Conservation (phyloP, 2,329 filamentous ascomycete species). For the Colletotrichum melonis region DNA sequence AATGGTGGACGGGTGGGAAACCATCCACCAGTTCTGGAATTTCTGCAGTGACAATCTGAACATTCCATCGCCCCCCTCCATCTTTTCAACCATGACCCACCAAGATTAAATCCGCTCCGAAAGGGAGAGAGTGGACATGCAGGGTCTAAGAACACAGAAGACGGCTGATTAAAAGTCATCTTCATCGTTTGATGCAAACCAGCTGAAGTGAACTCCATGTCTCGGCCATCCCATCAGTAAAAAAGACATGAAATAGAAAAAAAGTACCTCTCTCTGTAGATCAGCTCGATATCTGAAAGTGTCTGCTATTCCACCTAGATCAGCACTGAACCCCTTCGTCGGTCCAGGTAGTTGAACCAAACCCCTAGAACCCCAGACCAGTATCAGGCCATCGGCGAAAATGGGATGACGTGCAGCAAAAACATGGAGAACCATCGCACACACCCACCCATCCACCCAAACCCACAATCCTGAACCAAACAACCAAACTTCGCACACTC, state of each 20-base stretch:
- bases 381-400: background rate
- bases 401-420: conserved; percentile 32
- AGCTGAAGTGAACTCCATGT: background rate
- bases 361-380: background rate
- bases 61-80: background rate
- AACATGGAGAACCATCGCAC: background rate
- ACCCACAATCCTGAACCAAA: too few relatives aligned
- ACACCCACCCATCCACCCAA: background rate
- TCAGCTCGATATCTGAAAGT: background rate
- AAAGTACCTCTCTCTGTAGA: too few relatives aligned
- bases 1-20: too few relatives aligned
- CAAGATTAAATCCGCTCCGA: background rate
- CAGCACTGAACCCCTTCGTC: too few relatives aligned
- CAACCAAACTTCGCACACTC: too few relatives aligned
- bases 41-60: background rate
- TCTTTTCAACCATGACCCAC: background rate
- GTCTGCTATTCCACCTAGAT: background rate
- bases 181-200: background rate
- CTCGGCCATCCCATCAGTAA: background rate
- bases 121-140: background rate
- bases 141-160: background rate
- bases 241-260: too few relatives aligned
- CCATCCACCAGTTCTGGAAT: background rate
- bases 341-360: too few relatives aligned
- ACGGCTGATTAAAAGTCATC: background rate